Conservation (phyloP, 352 stramenopile genomes). For the Pythium chondricola region DNA sequence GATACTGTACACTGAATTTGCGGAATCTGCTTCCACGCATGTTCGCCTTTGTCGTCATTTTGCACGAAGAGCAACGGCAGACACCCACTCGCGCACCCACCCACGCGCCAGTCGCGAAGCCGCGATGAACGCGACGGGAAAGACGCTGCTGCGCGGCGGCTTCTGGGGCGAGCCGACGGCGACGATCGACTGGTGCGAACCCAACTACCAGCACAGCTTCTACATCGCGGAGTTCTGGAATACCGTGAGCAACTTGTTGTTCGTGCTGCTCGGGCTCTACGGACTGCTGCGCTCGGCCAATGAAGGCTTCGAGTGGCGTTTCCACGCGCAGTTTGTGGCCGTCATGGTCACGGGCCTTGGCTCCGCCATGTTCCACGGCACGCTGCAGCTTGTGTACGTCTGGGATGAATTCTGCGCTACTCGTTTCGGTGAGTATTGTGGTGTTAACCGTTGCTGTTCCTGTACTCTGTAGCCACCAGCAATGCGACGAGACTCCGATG, state of each 20-base stretch:
- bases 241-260: conserved; percentile 76
- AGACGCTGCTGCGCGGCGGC: no score
- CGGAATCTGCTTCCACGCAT: no score
- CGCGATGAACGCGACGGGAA: no score
- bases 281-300: conserved; percentile 55
- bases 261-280: conserved; percentile 70
- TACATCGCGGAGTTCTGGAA: conserved; percentile 89
- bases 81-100: no score
- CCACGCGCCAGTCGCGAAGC: no score
- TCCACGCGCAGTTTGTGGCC: conserved; percentile 65
- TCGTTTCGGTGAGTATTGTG: no score
- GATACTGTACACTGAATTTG: no score
- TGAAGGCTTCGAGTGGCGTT: conserved; percentile 69
- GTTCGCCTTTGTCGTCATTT: no score
- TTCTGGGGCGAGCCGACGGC: conserved; percentile 72
- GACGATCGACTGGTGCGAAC: conserved; percentile 86
- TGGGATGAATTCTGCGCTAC: no score
- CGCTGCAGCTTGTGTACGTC: conserved; percentile 59
- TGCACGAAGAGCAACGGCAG: no score
- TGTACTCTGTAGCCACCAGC: conserved; percentile 43
- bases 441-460: no score
- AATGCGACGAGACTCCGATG: conserved; percentile 81
- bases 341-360: conserved; percentile 79
- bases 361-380: conserved; percentile 83
- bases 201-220: conserved; percentile 71